A percentile compares a stretch with the other conserved stretches of the same genome.
These are phyloP conservation scores for Alternaria burnsii DNA, from an alignment of 2,329 filamentous ascomycete genomes.

Conservation along the genomic window DNA sequence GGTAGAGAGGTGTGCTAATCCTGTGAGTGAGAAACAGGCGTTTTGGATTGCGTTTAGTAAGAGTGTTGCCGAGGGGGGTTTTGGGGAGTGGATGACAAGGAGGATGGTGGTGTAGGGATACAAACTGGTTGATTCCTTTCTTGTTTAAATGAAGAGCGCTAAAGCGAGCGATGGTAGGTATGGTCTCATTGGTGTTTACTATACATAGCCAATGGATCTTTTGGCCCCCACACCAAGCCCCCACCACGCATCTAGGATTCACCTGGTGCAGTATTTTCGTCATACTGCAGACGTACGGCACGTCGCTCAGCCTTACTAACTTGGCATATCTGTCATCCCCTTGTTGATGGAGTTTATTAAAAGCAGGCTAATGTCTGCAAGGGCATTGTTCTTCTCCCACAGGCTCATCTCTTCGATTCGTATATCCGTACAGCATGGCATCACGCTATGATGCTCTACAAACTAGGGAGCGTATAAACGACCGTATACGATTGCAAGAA, in stretches of 20 bases:
- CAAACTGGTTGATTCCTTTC: too few relatives aligned
- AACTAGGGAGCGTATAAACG: too few relatives aligned
- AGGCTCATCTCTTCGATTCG: neutral
- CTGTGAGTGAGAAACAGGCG: constrained; percentile 63
- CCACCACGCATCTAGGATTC: neutral
- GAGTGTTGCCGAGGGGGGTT: constrained; percentile 63
- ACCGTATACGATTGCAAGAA: too few relatives aligned
- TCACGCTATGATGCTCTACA: neutral
- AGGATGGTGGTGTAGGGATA: constrained; percentile 40
- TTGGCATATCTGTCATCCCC: neutral
- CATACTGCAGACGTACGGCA: too few relatives aligned
- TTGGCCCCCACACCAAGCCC: too few relatives aligned
- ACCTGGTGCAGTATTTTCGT: neutral
- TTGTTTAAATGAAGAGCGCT: too few relatives aligned
- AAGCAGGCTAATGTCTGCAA: neutral
- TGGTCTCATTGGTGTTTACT: too few relatives aligned
- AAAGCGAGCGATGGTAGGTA: too few relatives aligned
- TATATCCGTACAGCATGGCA: neutral
- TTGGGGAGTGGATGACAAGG: constrained; percentile 61
- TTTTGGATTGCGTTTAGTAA: constrained; percentile 68
- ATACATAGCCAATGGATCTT: too few relatives aligned
- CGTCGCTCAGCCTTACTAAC: accelerated
- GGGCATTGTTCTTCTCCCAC: neutral
- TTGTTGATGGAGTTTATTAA: neutral
- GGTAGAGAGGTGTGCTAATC: constrained; percentile 63